These are phyloP conservation scores for Amanita molliuscula DNA, from an alignment of 768 basidiomycete genomes.

Conservation along the genomic window DNA sequence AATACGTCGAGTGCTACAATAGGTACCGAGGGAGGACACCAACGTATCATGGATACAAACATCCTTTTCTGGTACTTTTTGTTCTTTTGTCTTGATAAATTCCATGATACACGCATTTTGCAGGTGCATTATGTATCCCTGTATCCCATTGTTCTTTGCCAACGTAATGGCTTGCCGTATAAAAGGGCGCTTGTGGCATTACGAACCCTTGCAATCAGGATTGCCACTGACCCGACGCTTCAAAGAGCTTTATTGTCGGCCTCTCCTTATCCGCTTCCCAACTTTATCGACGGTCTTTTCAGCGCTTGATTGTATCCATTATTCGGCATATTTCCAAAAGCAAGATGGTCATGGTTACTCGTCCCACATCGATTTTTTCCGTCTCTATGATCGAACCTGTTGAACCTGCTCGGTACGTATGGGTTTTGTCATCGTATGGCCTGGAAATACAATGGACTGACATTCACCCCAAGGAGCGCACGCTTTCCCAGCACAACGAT, in stretches of 20 bases:
- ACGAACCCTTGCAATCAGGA: constrained; percentile 5
- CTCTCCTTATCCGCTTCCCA: neutral
- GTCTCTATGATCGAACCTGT: constrained; percentile 16
- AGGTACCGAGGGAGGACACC: neutral
- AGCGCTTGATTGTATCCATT: neutral
- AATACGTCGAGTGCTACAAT: neutral
- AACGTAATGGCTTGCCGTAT: constrained; percentile 1
- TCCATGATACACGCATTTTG: neutral
- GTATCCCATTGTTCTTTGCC: neutral
- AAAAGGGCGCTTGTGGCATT: neutral
- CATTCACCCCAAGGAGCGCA: neutral
- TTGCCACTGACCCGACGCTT: neutral
- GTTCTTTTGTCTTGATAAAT: neutral
- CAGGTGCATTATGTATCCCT: neutral
- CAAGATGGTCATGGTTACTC: constrained; percentile 6
- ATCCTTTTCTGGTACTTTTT: neutral
- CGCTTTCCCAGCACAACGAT: constrained; percentile 20
- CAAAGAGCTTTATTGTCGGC: neutral
- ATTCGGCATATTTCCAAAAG: neutral
- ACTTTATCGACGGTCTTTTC: constrained; percentile 1
- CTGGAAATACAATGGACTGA: neutral
- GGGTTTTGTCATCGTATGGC: neutral
- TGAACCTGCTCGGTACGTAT: constrained; percentile 10
- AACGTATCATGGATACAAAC: neutral
- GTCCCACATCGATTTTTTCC: constrained; percentile 16